A percentile compares a stretch with the other conserved stretches of the same genome.
Evolutionary conservation across 2,329 filamentous ascomycete genomes (phyloP).

Genomic region (Microthyrium microscopicum): DNA sequence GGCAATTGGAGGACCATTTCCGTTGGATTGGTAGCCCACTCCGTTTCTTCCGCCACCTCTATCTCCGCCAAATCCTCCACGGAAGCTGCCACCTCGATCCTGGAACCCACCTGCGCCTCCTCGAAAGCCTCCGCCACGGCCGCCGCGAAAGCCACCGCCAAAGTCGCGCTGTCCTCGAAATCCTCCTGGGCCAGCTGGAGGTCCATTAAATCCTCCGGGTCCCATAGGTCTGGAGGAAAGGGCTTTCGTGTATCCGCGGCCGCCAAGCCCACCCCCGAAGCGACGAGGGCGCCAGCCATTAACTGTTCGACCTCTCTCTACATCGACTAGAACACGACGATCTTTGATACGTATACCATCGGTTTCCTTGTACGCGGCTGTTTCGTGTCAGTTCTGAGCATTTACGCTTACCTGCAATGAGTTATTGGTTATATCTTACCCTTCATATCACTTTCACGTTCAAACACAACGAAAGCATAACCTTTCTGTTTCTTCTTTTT

Average conservation of each 20-base stretch:
- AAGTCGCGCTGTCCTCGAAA: conserved; percentile 36
- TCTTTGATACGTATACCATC: conserved; percentile 90
- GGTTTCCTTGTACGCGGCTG: conserved; percentile 78
- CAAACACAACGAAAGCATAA: conserved; percentile 94
- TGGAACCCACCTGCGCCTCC: conserved; percentile 19
- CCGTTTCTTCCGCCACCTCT: conserved; percentile 24
- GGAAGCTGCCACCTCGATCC: conserved; percentile 12
- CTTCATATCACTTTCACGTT: conserved; percentile 98
- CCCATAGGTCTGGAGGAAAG: conserved; percentile 53
- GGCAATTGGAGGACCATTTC: conserved; percentile 17
- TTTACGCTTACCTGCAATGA: conserved; percentile 7
- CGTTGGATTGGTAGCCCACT: conserved; percentile 26
- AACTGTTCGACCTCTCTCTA: conserved; percentile 88
- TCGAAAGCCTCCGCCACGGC: conserved; percentile 30
- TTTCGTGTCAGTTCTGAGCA: too few species aligned
- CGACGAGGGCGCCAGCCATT: conserved; percentile 85
- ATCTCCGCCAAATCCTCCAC: conserved; percentile 24
- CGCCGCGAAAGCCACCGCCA: conserved; percentile 37
- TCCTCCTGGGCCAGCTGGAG: conserved; percentile 38
- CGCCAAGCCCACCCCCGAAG: conserved; percentile 81
- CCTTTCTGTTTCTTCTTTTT: conserved; percentile 55
- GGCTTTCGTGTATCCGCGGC: conserved; percentile 80
- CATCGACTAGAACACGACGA: conserved; percentile 81
- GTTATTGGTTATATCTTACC: conserved; percentile 40
- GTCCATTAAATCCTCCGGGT: conserved; percentile 38